phyloP scores from a whole-genome alignment of 257 asterid genomes.

The Primulina eburnea region DNA sequence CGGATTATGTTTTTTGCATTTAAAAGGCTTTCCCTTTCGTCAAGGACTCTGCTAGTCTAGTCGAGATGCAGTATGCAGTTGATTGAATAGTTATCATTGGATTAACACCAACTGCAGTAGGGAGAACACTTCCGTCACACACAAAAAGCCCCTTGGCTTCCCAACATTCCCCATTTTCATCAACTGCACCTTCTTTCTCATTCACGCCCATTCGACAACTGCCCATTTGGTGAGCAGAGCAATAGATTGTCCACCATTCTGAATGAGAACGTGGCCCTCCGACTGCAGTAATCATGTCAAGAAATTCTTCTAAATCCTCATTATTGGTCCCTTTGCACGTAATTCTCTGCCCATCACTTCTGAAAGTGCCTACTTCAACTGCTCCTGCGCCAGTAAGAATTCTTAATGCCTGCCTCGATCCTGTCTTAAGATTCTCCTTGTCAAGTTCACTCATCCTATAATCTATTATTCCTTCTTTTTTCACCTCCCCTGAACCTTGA shows the following conservation, averaged over 20 bases:
- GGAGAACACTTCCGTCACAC: constrained; percentile 84
- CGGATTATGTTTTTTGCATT: background rate
- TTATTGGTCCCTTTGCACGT: too few species aligned
- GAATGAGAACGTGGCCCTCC: constrained; percentile 55
- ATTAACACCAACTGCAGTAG: constrained; percentile 77
- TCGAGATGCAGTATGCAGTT: constrained; percentile 73
- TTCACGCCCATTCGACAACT: constrained; percentile 72
- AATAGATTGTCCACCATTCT: constrained; percentile 56
- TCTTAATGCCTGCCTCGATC: too few species aligned
- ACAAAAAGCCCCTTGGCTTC: constrained; percentile 76
- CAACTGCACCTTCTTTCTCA: constrained; percentile 75
- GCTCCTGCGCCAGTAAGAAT: too few species aligned
- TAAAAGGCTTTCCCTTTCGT: constrained; percentile 19
- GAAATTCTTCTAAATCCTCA: too few species aligned
- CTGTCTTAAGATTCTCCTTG: too few species aligned
- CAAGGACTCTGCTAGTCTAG: constrained; percentile 45
- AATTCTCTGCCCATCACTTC: too few species aligned
- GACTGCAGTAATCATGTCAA: constrained; percentile 31
- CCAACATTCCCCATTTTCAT: constrained; percentile 84
- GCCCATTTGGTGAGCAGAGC: constrained; percentile 94
- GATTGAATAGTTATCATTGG: constrained; percentile 90
- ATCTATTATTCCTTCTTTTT: too few species aligned
- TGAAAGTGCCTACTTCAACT: too few species aligned
- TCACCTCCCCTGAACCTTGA: too few species aligned
- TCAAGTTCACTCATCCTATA: too few species aligned